Evolutionary conservation across 768 basidiomycete genomes (phyloP).

Genomic region (Mycena kentingensis): DNA sequence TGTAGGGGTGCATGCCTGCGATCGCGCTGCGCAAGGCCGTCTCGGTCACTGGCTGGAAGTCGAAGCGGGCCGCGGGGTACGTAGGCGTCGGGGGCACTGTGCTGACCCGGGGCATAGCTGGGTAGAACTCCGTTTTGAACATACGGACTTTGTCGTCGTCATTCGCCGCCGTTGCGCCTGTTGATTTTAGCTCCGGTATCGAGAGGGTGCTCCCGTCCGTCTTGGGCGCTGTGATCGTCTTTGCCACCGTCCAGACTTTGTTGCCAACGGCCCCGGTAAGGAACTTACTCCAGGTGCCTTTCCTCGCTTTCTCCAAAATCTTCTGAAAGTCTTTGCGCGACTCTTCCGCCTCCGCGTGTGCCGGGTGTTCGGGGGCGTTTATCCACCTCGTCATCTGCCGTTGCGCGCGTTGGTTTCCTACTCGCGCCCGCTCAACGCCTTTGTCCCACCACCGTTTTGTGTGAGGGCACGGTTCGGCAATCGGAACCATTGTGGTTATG

Average conservation of each 20-base stretch:
- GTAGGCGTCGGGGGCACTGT: neutral
- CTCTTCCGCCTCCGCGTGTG: constrained; percentile 16
- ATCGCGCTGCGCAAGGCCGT: constrained; percentile 14
- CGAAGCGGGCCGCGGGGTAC: neutral
- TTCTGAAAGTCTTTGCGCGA: constrained; percentile 20
- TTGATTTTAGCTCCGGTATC: constrained; percentile 63
- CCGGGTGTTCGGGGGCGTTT: constrained; percentile 21
- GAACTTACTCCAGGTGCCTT: constrained; percentile 29
- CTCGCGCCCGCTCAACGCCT: constrained; percentile 29
- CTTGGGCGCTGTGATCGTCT: constrained; percentile 22
- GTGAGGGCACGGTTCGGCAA: constrained; percentile 18
- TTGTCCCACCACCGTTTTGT: constrained; percentile 36
- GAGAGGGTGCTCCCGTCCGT: constrained; percentile 28
- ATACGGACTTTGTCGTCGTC: neutral
- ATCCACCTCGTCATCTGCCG: constrained; percentile 4
- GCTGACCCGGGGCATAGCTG: neutral
- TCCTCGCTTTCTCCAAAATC: constrained; percentile 24
- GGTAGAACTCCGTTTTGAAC: neutral
- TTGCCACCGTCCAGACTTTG: constrained; percentile 30
- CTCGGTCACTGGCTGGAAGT: neutral
- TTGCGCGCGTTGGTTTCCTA: constrained; percentile 18
- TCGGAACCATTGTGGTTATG: constrained; percentile 24
- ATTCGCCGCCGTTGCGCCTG: constrained; percentile 46
- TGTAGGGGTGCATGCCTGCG: constrained; percentile 25
- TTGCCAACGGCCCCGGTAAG: constrained; percentile 22